Conservation (phyloP, 2,329 filamentous ascomycete species). For the Magnaporthiopsis incrustans region DNA sequence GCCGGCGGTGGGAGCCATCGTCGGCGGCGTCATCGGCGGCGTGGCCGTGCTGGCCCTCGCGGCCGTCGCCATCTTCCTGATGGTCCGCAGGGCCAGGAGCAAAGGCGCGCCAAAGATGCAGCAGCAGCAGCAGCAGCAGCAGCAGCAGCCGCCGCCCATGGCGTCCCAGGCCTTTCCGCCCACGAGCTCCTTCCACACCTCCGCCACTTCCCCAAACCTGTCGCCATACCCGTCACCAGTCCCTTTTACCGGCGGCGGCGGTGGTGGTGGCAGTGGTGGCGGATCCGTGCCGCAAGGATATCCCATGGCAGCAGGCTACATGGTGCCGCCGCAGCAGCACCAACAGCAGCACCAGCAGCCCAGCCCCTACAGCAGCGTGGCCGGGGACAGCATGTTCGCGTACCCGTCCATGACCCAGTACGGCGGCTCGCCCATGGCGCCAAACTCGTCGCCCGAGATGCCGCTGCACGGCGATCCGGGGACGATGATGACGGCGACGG, state of each 20-base stretch:
- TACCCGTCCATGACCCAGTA: not conserved
- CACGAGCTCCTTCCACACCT: not conserved
- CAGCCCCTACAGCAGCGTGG: not conserved
- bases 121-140: not conserved
- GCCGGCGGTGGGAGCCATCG: slow-evolving; percentile 70
- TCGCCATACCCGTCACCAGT: not conserved
- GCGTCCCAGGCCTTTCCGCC: slow-evolving; percentile 1
- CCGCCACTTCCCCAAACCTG: not conserved
- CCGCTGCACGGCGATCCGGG: not conserved
- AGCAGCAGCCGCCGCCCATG: not conserved
- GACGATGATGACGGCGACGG: too few species aligned
- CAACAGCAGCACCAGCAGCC: not conserved
- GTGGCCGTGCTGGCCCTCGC: slow-evolving; percentile 53
- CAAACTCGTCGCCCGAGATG: not conserved
- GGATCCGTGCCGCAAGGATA: not conserved
- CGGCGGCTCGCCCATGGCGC: not conserved
- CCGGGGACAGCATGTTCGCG: not conserved
- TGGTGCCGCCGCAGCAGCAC: slow-evolving; percentile 1
- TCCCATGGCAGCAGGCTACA: not conserved
- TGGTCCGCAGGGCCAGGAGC: slow-evolving; percentile 59
- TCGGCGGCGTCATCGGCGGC: slow-evolving; percentile 81
- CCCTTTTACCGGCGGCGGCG: not conserved
- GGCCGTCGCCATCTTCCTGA: slow-evolving; percentile 53
- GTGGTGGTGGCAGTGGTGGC: too few species aligned
- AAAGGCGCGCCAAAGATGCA: slow-evolving; percentile 1